Conservation (phyloP, 2,329 filamentous ascomycete species). For the Apiospora pterosperma region DNA sequence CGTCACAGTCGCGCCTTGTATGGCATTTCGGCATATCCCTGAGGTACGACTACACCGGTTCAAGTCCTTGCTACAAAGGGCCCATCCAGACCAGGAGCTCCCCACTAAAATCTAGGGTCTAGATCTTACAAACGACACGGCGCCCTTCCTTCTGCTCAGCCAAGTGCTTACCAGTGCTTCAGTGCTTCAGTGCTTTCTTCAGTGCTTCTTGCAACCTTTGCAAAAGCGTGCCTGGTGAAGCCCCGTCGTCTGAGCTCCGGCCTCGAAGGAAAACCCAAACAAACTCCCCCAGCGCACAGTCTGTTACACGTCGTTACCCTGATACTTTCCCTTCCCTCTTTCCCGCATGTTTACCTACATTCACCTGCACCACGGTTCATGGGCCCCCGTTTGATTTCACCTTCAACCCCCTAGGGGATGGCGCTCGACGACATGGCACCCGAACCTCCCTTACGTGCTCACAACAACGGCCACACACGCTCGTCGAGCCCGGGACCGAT, state of each 20-base stretch:
- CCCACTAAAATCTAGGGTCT: constrained; percentile 1
- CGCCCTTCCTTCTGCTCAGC: neutral
- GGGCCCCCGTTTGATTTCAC: neutral
- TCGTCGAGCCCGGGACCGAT: neutral
- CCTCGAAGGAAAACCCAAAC: neutral
- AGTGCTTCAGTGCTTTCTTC: neutral
- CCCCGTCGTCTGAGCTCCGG: neutral
- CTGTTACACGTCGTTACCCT: neutral
- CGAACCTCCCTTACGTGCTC: constrained; percentile 2
- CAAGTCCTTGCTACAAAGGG: neutral
- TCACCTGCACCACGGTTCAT: neutral
- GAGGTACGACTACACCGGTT: neutral
- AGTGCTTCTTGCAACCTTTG: neutral
- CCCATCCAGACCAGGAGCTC: neutral
- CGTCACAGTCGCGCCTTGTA: neutral
- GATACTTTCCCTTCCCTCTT: neutral
- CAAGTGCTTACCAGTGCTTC: neutral
- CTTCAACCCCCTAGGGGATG: constrained; percentile 3
- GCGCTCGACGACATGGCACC: constrained; percentile 4
- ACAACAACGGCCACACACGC: neutral
- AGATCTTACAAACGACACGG: neutral
- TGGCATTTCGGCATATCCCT: neutral
- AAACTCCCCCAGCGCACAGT: neutral
- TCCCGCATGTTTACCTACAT: neutral
- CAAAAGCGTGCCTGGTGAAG: neutral